Percentiles rank a stretch among this genome's conserved stretches.
phyloP scores from a whole-genome alignment of 2,329 filamentous ascomycete genomes.

The Plenodomus tracheiphilus region DNA sequence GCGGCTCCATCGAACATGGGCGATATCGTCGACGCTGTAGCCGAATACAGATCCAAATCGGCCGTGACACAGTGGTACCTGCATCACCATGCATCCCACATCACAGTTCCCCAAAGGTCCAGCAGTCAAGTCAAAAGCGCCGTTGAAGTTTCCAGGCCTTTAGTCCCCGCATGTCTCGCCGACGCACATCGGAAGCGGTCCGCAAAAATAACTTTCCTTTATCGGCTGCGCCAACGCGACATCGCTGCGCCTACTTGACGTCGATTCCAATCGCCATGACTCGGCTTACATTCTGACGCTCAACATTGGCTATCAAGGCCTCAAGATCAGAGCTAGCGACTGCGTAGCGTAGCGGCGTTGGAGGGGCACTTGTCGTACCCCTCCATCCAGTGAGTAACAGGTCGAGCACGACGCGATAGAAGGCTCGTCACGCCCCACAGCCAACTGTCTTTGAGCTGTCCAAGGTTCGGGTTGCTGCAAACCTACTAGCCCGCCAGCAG shows the following conservation, averaged over 20 bases:
- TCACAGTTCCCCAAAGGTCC: background rate
- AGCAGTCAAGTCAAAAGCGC: background rate
- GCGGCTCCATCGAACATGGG: no score
- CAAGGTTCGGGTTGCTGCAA: slow-evolving; percentile 4
- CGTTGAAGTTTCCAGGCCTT: background rate
- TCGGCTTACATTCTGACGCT: slow-evolving; percentile 17
- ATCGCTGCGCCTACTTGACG: slow-evolving; percentile 8
- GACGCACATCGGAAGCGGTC: slow-evolving; percentile 12
- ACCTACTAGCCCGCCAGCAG: slow-evolving; percentile 6
- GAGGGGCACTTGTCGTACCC: slow-evolving; percentile 23
- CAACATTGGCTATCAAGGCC: slow-evolving; percentile 29
- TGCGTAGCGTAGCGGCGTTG: slow-evolving; percentile 13
- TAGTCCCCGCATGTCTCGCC: slow-evolving; percentile 23
- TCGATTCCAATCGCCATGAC: slow-evolving; percentile 20
- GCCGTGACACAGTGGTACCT: background rate
- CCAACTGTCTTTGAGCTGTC: slow-evolving; percentile 13
- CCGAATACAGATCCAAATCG: no score
- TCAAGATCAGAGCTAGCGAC: slow-evolving; percentile 11
- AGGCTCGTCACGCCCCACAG: slow-evolving; percentile 18
- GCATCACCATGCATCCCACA: background rate
- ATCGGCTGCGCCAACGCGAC: slow-evolving; percentile 14
- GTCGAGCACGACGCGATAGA: slow-evolving; percentile 16
- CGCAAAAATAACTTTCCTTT: slow-evolving; percentile 14
- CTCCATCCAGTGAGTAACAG: slow-evolving; percentile 19
- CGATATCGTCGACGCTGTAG: no score